Conservation (phyloP, 306 rosid genomes). For the Bauhinia variegata region DNA sequence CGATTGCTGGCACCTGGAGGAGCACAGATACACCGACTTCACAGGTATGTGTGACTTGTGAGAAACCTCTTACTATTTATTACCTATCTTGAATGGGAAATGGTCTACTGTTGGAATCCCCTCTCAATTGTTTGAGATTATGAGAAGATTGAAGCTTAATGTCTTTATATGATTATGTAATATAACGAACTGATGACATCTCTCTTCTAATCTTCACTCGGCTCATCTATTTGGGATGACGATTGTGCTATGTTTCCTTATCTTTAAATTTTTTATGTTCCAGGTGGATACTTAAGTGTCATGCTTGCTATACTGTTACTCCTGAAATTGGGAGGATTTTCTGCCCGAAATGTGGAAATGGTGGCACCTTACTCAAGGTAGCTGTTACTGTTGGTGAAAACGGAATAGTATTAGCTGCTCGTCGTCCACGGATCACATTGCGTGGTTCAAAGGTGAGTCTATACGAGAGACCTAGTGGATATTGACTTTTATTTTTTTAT, state of each 20-base stretch:
- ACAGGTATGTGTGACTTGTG: constrained; percentile 60
- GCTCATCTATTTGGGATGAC: neutral
- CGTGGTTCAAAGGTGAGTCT: constrained; percentile 88
- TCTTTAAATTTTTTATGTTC: constrained; percentile 32
- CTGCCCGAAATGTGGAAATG: constrained; percentile 91
- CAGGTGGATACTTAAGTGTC: constrained; percentile 97
- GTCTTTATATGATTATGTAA: neutral
- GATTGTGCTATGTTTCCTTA: constrained; percentile 16
- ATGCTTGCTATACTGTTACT: constrained; percentile 83
- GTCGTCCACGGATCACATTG: constrained; percentile 68
- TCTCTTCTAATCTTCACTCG: neutral
- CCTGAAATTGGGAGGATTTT: constrained; percentile 85
- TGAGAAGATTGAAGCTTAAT: constrained; percentile 5
- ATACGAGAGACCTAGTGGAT: constrained; percentile 37
- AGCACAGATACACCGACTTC: constrained; percentile 78
- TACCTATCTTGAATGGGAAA: neutral
- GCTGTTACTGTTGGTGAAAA: constrained; percentile 98
- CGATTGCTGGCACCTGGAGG: constrained; percentile 95
- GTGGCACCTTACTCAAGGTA: constrained; percentile 94
- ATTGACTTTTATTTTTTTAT: constrained; percentile 11
- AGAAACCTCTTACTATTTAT: constrained; percentile 4
- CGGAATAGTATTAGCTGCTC: constrained; percentile 76
- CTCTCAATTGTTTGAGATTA: neutral
- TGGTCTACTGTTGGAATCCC: neutral
- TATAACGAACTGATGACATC: neutral